These are phyloP conservation scores for Colletotrichum sp. DNA, from an alignment of 2,329 filamentous ascomycete genomes.

Conservation along the genomic window DNA sequence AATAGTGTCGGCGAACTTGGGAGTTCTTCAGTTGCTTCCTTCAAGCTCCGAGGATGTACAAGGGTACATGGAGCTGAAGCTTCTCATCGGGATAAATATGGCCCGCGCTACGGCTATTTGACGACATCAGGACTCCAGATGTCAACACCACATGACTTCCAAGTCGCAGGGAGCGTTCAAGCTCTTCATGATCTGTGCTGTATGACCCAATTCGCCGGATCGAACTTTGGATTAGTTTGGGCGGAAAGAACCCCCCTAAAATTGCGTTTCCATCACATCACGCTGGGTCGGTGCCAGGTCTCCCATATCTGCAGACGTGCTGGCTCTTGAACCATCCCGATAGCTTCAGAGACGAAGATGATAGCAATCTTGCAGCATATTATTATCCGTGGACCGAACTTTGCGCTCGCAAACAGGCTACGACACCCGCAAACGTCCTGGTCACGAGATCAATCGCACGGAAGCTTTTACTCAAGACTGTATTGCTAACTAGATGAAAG, in stretches of 20 bases:
- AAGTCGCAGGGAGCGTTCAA: neutral
- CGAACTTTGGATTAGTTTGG: neutral
- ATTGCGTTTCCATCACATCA: neutral
- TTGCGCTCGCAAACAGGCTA: neutral
- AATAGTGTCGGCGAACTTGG: neutral
- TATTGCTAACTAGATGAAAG: constrained; percentile 3
- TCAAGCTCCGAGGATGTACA: neutral
- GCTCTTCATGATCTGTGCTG: neutral
- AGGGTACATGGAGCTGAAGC: neutral
- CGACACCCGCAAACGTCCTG: neutral
- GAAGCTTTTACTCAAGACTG: neutral
- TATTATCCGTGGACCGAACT: neutral
- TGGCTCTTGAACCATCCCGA: neutral
- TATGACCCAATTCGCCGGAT: neutral
- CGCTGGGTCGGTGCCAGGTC: neutral
- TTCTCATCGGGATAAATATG: constrained; percentile 10
- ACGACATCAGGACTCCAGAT: neutral
- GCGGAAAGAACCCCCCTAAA: too few species aligned
- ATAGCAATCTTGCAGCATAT: neutral
- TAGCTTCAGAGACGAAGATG: neutral
- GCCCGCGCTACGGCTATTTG: neutral
- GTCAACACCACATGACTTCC: neutral
- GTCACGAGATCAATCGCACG: neutral
- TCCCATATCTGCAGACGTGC: neutral
- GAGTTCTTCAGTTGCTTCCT: neutral